phyloP scores from a whole-genome alignment of 352 stramenopile species.

The Globisporangium splendens region DNA sequence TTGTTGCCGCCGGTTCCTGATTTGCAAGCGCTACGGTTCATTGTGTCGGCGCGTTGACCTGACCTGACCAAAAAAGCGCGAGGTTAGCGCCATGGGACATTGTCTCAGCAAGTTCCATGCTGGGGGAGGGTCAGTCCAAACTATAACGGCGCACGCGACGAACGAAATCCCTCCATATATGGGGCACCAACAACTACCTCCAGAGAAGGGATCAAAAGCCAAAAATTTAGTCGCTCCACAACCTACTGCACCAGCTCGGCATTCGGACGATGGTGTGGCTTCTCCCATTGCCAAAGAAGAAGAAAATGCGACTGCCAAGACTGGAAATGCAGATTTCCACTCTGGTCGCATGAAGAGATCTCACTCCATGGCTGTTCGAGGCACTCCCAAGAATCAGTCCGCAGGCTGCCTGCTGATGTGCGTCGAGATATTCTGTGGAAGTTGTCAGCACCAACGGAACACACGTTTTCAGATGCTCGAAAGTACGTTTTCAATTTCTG shows the following conservation, averaged over 20 bases:
- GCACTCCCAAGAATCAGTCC: no score
- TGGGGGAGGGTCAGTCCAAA: not conserved
- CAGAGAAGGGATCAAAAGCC: not conserved
- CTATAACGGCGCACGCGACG: not conserved
- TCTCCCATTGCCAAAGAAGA: not conserved
- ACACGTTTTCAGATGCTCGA: constrained; percentile 60
- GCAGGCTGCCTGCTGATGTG: constrained; percentile 40
- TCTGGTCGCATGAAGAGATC: constrained; percentile 4
- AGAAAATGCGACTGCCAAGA: not conserved
- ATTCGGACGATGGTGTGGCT: not conserved
- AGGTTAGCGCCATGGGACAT: constrained; percentile 4
- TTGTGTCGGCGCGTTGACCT: no score
- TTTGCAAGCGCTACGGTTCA: no score
- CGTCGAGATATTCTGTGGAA: constrained; percentile 68
- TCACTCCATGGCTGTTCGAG: not conserved
- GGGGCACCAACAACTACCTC: not conserved
- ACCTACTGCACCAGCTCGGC: not conserved
- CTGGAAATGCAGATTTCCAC: not conserved
- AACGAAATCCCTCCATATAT: not conserved
- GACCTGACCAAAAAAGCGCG: no score
- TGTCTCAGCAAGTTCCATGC: constrained; percentile 14
- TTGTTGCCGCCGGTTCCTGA: no score
- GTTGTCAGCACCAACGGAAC: constrained; percentile 46
- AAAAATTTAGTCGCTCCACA: constrained; percentile 19
- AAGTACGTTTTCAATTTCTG: constrained; percentile 48